Evolutionary conservation across 805 yeast species (phyloP).

Genomic region (Kodamaea jinghongensis): DNA sequence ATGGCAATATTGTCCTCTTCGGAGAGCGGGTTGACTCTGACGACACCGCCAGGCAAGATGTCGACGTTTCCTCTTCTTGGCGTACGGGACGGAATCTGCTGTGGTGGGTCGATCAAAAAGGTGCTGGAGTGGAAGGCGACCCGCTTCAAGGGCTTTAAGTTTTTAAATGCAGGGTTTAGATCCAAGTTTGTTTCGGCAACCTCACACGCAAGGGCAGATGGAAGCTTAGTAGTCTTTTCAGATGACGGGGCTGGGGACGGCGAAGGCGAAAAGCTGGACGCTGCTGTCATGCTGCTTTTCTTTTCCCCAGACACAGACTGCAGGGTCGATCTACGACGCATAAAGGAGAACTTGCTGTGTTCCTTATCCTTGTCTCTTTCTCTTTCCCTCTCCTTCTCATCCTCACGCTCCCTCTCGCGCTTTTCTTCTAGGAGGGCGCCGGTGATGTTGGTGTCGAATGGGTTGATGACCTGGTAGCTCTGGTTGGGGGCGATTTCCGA

Average conservation of each 20-base stretch:
- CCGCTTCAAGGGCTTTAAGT: constrained; percentile 36
- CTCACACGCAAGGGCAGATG: background rate
- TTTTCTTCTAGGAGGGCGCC: no score
- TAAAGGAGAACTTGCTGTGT: constrained; percentile 24
- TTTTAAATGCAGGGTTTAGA: constrained; percentile 24
- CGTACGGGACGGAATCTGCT: constrained; percentile 83
- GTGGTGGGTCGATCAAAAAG: constrained; percentile 67
- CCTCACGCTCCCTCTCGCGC: no score
- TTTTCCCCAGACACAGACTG: constrained; percentile 10
- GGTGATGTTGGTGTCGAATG: constrained; percentile 4
- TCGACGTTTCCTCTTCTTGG: constrained; percentile 79
- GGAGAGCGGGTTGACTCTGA: constrained; percentile 52
- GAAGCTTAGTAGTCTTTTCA: constrained; percentile 2
- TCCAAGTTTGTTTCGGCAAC: background rate
- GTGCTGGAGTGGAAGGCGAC: constrained; percentile 44
- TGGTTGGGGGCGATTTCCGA: constrained; percentile 3
- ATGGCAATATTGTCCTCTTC: constrained; percentile 49
- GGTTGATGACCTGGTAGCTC: constrained; percentile 5
- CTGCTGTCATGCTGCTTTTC: constrained; percentile 4
- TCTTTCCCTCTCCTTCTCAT: background rate
- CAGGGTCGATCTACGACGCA: constrained; percentile 21
- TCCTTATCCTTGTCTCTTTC: constrained; percentile 1
- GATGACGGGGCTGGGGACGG: background rate
- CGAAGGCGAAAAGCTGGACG: constrained; percentile 1
- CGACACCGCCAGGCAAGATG: constrained; percentile 50